Conservation (phyloP, 2,329 filamentous ascomycete genomes). For the Beauveria sp. region DNA sequence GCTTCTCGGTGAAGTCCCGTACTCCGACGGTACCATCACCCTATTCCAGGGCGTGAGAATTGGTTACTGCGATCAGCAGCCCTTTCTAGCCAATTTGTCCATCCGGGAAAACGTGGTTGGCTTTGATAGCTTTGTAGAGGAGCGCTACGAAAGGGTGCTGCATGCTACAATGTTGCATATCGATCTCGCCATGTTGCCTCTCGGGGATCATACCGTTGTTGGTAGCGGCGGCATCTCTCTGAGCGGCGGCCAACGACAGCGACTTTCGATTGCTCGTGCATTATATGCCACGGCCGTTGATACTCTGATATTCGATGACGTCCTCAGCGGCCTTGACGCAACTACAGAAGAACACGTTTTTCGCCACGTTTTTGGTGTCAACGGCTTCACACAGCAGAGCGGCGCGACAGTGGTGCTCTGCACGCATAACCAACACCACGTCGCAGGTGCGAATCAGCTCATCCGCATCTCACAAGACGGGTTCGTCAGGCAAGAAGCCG, state of each 20-base stretch:
- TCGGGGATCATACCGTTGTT: slow-evolving; percentile 23
- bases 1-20: slow-evolving; percentile 18
- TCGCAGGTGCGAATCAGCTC: slow-evolving; percentile 31
- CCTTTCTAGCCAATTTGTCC: slow-evolving; percentile 17
- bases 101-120: slow-evolving; percentile 20
- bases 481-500: background rate
- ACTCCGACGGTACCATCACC: slow-evolving; percentile 5
- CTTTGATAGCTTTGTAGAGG: slow-evolving; percentile 14
- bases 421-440: slow-evolving; percentile 30
- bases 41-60: slow-evolving; percentile 6
- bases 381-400: slow-evolving; percentile 19
- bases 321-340: slow-evolving; percentile 28
- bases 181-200: slow-evolving; percentile 17
- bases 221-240: slow-evolving; percentile 25
- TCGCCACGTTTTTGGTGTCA: slow-evolving; percentile 20
- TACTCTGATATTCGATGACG: slow-evolving; percentile 27
- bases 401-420: slow-evolving; percentile 26
- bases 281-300: slow-evolving; percentile 21
- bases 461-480: slow-evolving; percentile 25
- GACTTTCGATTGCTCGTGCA: slow-evolving; percentile 23
- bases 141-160: slow-evolving; percentile 16
- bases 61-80: slow-evolving; percentile 20
- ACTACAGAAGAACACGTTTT: slow-evolving; percentile 27
- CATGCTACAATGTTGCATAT: slow-evolving; percentile 16
- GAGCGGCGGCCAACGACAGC: slow-evolving; percentile 23